Conservation (phyloP, 805 yeast species). For the Metschnikowia lochheadii region DNA sequence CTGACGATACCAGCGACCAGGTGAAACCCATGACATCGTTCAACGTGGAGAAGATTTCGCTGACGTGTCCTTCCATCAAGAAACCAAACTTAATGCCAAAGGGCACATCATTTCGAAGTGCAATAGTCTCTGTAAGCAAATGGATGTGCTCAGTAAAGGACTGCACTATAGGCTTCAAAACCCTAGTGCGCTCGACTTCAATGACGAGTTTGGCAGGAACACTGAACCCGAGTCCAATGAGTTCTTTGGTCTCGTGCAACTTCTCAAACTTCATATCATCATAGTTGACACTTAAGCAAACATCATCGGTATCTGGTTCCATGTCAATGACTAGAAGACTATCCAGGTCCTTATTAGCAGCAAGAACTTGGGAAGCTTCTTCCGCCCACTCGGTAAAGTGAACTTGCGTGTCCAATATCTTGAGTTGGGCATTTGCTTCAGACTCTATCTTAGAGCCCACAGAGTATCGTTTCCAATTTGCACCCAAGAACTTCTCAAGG, state of each 20-base stretch:
- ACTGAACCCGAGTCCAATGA: constrained; percentile 42
- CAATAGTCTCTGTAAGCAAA: constrained; percentile 32
- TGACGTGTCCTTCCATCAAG: constrained; percentile 36
- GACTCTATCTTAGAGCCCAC: constrained; percentile 55
- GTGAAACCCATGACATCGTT: constrained; percentile 1
- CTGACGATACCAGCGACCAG: constrained; percentile 13
- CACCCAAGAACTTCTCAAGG: constrained; percentile 28
- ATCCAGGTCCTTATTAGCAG: not conserved
- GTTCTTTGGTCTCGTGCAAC: constrained; percentile 7
- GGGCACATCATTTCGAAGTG: constrained; percentile 21
- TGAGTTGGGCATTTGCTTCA: constrained; percentile 45
- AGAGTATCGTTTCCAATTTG: constrained; percentile 36
- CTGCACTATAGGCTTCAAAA: constrained; percentile 55
- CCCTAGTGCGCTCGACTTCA: constrained; percentile 46
- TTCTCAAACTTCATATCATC: not conserved
- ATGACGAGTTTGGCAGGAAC: constrained; percentile 52
- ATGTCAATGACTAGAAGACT: constrained; percentile 2
- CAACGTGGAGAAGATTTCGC: constrained; percentile 25
- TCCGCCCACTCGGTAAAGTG: constrained; percentile 50
- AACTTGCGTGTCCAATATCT: constrained; percentile 41
- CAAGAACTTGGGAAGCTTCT: constrained; percentile 5
- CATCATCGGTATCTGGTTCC: not conserved
- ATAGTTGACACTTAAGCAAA: constrained; percentile 5
- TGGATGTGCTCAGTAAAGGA: constrained; percentile 49
- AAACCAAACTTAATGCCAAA: constrained; percentile 39